Base-by-base conservation (phyloP, 2,329 filamentous ascomycete genomes). In the Trichoderma sp. region DNA sequence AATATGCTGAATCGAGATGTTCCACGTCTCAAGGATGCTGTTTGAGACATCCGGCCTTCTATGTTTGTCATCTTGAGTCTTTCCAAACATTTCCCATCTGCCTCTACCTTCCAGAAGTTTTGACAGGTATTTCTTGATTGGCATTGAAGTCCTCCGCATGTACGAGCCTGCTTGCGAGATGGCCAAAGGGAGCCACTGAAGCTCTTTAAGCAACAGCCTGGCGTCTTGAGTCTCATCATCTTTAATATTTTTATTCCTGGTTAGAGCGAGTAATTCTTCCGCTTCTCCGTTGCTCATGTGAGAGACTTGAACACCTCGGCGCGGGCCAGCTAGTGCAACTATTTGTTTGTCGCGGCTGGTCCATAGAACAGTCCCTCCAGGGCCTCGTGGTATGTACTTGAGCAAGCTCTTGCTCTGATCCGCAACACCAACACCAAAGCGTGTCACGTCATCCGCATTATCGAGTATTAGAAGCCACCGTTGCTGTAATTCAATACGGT, bases 371-470 rank as follows among this genome's bases (percentile, higher is more conserved):
- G 45, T 21, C 3, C 45, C 45, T 24, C n/a, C 45, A 12, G 45
- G 45, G 0, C 45, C 45, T 1, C 0, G 0, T 12, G 45, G 45
- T 53, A 53, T 53, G 45, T 1, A 24, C n/a, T 21, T 3, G 45
- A 21, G 1, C n/a, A 53, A 2, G 9, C n/a, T 53, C 1, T 53
- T 53, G 45, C 1, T 21, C 0, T 21, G 45, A 14, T 3, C 45
- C 0, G 0, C 2, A 1, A 0, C n/a, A 6, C 9, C 45, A 11
- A 53, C 2, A 3, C n/a, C n/a, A 2, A 53, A 53, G 2, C 2
- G 9, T 2, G 45, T 6, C n/a, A 53, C 0, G 11, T 53, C 45
- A 1, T 53, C 45, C 2, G 11, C 45, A 21, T 53, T 53, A 5
- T 53, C 45, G n/a, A 53, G 45, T 2, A 53, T 53, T 1, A 53